Evolutionary conservation across 2,329 filamentous ascomycete species (phyloP), one percentile per base, ranked within the genome.

Genomic region (Ceratocystis harringtonii): DNA sequence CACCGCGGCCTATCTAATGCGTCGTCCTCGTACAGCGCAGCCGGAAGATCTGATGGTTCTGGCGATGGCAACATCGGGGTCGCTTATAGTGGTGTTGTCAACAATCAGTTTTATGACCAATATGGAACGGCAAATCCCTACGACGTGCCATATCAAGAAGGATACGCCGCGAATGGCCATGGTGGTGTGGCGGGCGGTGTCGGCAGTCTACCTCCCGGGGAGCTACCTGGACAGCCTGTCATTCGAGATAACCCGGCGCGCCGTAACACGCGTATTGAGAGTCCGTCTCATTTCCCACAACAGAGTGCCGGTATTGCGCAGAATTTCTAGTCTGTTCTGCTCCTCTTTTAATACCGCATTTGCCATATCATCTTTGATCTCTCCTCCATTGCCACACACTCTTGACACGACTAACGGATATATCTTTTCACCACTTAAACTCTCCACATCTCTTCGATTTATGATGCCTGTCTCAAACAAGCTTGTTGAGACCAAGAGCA

Each of bases 251-350:
- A 97, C 69, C 87, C 88, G 69, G 94, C 94, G 32, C 81, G 94
- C 70, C 84, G 94, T 69, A 96, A 96, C 77, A 96, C 94, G 12
- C 85, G 92, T 68, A 97, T 99, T 72, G 92, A 97, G 77, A 95
- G 88, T 73, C 87, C 90, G 1, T 84, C 89, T 57, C 89, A 94
- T 68, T 95, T 89, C 72, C 92, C 92, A 10, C 90, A 95, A 73
- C 91, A 95, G 78, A 95, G 89, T 71, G 90, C 90, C 48, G 94
- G 94, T 67, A 96, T 99, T 71, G 89, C 94, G 41, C 94, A 97
- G 76, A 99, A 99, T 76, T 99, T 99, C 72, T 97, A 83, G 74
- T 41, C 36, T 41, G 60, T 6, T 36, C 55, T 3, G 2, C 6
- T 4, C 36, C 7, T 28, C 15, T 10, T 12, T 48, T 19, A 19